Conservation (phyloP, 331 rosid species). For the Acacia concinna region DNA sequence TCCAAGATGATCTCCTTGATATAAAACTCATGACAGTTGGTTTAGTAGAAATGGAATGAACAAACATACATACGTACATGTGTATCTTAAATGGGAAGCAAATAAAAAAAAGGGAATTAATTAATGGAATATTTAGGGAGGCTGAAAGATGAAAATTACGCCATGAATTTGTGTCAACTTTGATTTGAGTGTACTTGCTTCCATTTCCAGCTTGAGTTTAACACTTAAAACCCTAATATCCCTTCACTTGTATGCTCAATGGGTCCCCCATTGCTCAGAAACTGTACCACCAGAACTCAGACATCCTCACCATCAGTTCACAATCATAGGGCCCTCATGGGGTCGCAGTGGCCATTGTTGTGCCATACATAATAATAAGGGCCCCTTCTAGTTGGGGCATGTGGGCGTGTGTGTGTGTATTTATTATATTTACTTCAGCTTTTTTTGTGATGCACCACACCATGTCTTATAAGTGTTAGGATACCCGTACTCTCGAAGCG, state of each 20-base stretch:
- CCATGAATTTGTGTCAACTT: slow-evolving; percentile 28
- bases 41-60: too few species aligned
- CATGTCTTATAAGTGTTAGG: too few species aligned
- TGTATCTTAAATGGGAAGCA: too few species aligned
- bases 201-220: slow-evolving; percentile 39
- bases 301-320: slow-evolving; percentile 25
- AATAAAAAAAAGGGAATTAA: background rate
- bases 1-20: too few species aligned
- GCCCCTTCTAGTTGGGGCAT: slow-evolving; percentile 3
- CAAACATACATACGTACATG: background rate
- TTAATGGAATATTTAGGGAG: too few species aligned
- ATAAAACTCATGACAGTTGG: too few species aligned
- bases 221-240: slow-evolving; percentile 15
- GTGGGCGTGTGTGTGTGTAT: too few species aligned
- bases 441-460: too few species aligned
- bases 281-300: slow-evolving; percentile 1
- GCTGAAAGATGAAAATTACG: slow-evolving; percentile 19
- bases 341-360: slow-evolving; percentile 7
- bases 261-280: slow-evolving; percentile 6
- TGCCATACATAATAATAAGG: background rate
- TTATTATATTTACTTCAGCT: too few species aligned
- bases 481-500: too few species aligned
- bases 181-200: background rate
- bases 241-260: background rate
- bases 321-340: slow-evolving; percentile 25